Conservation (phyloP, 2,329 filamentous ascomycete genomes). For the Stemphylium lycopersici region DNA sequence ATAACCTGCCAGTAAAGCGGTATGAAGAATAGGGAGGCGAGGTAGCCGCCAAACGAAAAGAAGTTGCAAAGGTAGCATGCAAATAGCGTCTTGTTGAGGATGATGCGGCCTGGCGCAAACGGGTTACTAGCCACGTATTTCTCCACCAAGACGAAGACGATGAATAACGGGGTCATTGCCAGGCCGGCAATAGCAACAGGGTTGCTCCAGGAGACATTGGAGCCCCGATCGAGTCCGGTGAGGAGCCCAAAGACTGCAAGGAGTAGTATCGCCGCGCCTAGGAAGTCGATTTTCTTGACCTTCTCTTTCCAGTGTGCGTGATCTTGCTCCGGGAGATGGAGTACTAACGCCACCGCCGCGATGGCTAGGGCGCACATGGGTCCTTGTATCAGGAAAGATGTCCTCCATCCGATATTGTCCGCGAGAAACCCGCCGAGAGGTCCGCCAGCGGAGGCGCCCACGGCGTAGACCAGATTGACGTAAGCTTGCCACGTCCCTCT, state of each 20-base stretch:
- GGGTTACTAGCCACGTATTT: conserved; percentile 70
- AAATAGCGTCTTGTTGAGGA: conserved; percentile 70
- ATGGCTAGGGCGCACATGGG: conserved; percentile 72
- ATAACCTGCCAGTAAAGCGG: conserved; percentile 80
- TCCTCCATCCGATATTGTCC: conserved; percentile 77
- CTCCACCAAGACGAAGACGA: conserved; percentile 72
- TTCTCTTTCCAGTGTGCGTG: conserved; percentile 69
- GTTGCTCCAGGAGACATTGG: conserved; percentile 71
- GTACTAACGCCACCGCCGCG: conserved; percentile 64
- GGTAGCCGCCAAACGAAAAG: conserved; percentile 68
- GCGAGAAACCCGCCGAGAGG: conserved; percentile 72
- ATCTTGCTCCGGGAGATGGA: conserved; percentile 66
- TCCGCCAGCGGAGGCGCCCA: conserved; percentile 71
- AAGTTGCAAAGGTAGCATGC: conserved; percentile 75
- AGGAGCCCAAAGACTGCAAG: conserved; percentile 69
- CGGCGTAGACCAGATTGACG: conserved; percentile 73
- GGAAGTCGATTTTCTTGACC: conserved; percentile 72
- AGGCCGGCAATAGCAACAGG: conserved; percentile 65
- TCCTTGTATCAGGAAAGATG: conserved; percentile 74
- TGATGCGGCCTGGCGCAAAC: conserved; percentile 76
- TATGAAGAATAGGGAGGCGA: conserved; percentile 72
- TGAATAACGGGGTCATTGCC: conserved; percentile 64
- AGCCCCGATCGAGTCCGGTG: conserved; percentile 73
- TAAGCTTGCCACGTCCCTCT: conserved; percentile 76
- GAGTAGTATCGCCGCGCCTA: conserved; percentile 71